A percentile compares a stretch with the other conserved stretches of the same genome.
Conservation (phyloP, 768 basidiomycete genomes). For the Rhizopogon salebrosus region DNA sequence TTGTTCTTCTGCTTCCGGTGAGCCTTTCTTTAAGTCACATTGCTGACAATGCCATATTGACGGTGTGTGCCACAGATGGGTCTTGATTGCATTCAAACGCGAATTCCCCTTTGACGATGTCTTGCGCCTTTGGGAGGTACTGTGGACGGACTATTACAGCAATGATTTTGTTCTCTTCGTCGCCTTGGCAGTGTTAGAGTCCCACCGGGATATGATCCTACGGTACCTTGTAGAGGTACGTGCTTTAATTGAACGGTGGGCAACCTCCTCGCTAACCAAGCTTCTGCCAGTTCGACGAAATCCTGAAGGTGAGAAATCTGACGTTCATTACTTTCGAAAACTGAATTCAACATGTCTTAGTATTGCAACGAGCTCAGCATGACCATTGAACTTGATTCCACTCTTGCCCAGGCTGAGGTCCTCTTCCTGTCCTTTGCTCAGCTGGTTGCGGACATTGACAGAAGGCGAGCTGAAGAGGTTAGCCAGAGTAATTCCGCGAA, state of each 20-base stretch:
- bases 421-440: constrained; percentile 89
- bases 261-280: neutral
- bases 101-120: constrained; percentile 94
- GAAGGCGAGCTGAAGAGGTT: constrained; percentile 58
- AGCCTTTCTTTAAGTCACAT: constrained; percentile 13
- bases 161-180: constrained; percentile 88
- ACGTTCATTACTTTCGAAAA: neutral
- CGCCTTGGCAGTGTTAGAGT: constrained; percentile 90
- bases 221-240: constrained; percentile 90
- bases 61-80: constrained; percentile 53
- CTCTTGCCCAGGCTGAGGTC: constrained; percentile 95
- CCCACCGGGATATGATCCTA: constrained; percentile 91
- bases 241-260: neutral
- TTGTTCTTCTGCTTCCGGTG: constrained; percentile 98
- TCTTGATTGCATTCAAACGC: constrained; percentile 91
- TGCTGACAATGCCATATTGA: neutral
- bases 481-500: constrained; percentile 12
- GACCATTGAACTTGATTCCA: constrained; percentile 95
- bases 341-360: constrained; percentile 26
- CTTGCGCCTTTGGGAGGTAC: constrained; percentile 86
- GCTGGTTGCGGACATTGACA: constrained; percentile 85
- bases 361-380: constrained; percentile 94
- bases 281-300: constrained; percentile 66
- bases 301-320: constrained; percentile 50
- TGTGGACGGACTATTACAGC: constrained; percentile 91